phyloP scores from a whole-genome alignment of 768 basidiomycete species.

The Lentinula edodes region DNA sequence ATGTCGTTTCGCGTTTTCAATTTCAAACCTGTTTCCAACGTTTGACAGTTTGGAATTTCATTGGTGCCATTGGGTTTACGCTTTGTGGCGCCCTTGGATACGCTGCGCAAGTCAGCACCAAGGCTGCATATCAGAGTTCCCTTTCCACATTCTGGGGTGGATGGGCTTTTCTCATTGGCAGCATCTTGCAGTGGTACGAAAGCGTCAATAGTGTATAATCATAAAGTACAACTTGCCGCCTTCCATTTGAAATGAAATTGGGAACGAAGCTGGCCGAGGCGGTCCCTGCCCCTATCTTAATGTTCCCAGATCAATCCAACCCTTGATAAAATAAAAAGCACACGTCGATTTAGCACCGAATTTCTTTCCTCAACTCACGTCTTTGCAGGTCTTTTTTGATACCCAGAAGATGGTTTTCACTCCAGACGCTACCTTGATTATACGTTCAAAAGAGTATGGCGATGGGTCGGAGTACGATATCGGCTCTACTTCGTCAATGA shows the following conservation, averaged over 20 bases:
- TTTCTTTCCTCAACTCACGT: neutral
- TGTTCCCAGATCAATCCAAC: neutral
- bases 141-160: constrained; percentile 53
- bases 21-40: neutral
- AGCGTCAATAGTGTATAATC: constrained; percentile 26
- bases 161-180: constrained; percentile 62
- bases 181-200: constrained; percentile 50
- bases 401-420: constrained; percentile 8
- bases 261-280: neutral
- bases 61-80: constrained; percentile 54
- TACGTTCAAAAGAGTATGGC: constrained; percentile 11
- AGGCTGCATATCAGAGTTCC: constrained; percentile 45
- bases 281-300: neutral
- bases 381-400: neutral
- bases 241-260: too few species aligned
- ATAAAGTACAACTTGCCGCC: neutral
- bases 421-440: constrained; percentile 5
- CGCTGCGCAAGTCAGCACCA: constrained; percentile 20
- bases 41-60: constrained; percentile 48
- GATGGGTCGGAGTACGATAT: constrained; percentile 8
- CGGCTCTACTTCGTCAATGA: neutral
- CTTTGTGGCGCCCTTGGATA: constrained; percentile 56
- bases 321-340: neutral
- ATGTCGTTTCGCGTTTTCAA: constrained; percentile 8
- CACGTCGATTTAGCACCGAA: neutral